A percentile compares a stretch with the other conserved stretches of the same genome.
These are phyloP conservation scores for Saccharomycopsis synnaedendra DNA, from an alignment of 805 yeast genomes.

Conservation along the genomic window DNA sequence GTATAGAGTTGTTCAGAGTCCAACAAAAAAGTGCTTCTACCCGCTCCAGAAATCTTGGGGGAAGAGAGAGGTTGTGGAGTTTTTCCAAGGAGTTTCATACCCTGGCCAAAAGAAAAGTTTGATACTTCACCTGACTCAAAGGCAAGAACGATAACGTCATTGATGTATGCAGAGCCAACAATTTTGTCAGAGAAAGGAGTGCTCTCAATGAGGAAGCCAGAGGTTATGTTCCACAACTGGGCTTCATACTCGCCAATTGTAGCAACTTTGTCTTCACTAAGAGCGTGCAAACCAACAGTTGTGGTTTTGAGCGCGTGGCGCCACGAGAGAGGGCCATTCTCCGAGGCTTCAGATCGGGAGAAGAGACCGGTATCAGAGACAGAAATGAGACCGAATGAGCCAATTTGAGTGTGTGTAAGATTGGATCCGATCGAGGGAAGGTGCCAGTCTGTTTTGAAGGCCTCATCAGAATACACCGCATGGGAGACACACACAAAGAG, in stretches of 20 bases:
- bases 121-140: no score
- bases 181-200: not conserved
- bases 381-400: conserved; percentile 18
- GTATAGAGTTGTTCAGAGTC: no score
- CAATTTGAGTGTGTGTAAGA: conserved; percentile 15
- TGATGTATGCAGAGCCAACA: not conserved
- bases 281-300: not conserved
- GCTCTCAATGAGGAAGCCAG: conserved; percentile 2
- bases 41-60: no score
- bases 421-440: conserved; percentile 24
- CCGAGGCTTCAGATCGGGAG: conserved; percentile 19
- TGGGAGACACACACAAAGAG: conserved; percentile 13
- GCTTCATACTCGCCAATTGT: not conserved
- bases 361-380: conserved; percentile 22
- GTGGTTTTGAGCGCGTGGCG: conserved; percentile 20
- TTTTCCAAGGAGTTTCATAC: no score
- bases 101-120: no score
- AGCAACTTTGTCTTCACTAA: not conserved
- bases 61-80: no score
- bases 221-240: conserved; percentile 8
- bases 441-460: conserved; percentile 36
- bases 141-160: no score
- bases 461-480: conserved; percentile 26
- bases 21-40: no score
- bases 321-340: conserved; percentile 21